Conservation (phyloP, 164 flowering plant species). For the Tetrastigma voinierianum region DNA sequence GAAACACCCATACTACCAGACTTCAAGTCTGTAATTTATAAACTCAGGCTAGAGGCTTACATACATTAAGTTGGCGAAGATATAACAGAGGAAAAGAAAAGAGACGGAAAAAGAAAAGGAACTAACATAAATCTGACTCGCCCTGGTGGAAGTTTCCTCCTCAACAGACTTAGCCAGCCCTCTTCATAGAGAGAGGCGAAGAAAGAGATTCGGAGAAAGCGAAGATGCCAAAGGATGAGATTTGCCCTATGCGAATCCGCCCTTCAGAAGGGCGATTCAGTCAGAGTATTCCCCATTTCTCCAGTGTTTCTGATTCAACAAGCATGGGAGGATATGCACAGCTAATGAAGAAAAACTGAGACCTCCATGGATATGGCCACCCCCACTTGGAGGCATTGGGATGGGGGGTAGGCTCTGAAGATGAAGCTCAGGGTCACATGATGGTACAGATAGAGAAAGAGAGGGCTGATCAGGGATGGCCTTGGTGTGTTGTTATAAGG, state of each 20-base stretch:
- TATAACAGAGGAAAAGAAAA: not conserved
- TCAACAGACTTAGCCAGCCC: not conserved
- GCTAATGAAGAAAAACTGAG: no score
- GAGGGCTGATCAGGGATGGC: slow-evolving; percentile 28
- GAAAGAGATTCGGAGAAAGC: slow-evolving; percentile 2
- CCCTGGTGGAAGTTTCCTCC: slow-evolving; percentile 9
- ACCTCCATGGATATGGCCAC: not conserved
- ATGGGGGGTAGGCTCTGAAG: not conserved
- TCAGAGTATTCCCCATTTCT: not conserved
- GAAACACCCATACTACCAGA: not conserved
- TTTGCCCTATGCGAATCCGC: slow-evolving; percentile 32
- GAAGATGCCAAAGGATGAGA: slow-evolving; percentile 37
- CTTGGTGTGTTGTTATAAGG: slow-evolving; percentile 16
- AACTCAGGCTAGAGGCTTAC: slow-evolving; percentile 1
- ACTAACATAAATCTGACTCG: slow-evolving; percentile 7
- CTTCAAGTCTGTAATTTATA: slow-evolving; percentile 1
- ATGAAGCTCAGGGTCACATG: not conserved
- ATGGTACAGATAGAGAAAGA: slow-evolving; percentile 22
- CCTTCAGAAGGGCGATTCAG: slow-evolving; percentile 15
- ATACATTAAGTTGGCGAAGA: not conserved
- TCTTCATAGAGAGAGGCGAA: slow-evolving; percentile 1
- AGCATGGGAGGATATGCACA: no score
- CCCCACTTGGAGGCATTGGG: no score
- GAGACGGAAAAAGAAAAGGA: not conserved
- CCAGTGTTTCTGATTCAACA: not conserved